Evolutionary conservation across 768 basidiomycete genomes (phyloP), one percentile per base, ranked within the genome.

Genomic region (Tricholoma terreum): DNA sequence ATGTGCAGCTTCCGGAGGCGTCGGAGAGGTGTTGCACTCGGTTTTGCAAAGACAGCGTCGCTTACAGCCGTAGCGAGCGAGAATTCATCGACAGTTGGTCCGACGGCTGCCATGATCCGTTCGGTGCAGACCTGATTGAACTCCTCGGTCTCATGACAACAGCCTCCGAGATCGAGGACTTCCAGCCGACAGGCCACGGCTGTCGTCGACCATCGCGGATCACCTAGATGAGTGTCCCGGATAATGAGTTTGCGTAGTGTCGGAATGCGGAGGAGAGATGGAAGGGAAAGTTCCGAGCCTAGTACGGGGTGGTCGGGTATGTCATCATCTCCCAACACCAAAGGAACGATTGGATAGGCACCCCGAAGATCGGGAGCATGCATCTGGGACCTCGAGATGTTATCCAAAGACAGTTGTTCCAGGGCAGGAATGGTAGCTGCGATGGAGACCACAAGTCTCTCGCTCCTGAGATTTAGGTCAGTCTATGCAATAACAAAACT

Each of bases 151-250:
- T 80, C 82, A 71, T 82, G 78, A 61, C 74, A 77, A 71, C 82
- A 84, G 68, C 76, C 77, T 27, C 79, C 80, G 50, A 87, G 77
- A 63, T 85, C 83, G 50, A 87, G 78, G 38, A 82, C 72, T 60
- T 84, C 72, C 43, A 87, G 74, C 15, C 75, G 74, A 68, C 83
- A 84, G 19, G 69, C 66, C 57, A 81, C 75, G 35, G 78, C 77
- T n/a, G 75, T 77, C 22, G 74, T 72, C n/a, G 76, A 71, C 85
- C 84, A 86, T 34, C 73, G 73, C 49, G 73, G 73, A 67, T 86
- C 84, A 14, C 86, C 87, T 55, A 90, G 78, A 70, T 89, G 88
- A 0, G 86, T 88, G 65, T 89, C 87, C 55, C 79, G 80, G 63
- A 90, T 82, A 42, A 77, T 77, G 61, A 90, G 84, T 60, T 78